Percentiles rank a stretch among this genome's conserved stretches.
Conservation (phyloP, 306 rosid genomes). For the Lotus japonicus region DNA sequence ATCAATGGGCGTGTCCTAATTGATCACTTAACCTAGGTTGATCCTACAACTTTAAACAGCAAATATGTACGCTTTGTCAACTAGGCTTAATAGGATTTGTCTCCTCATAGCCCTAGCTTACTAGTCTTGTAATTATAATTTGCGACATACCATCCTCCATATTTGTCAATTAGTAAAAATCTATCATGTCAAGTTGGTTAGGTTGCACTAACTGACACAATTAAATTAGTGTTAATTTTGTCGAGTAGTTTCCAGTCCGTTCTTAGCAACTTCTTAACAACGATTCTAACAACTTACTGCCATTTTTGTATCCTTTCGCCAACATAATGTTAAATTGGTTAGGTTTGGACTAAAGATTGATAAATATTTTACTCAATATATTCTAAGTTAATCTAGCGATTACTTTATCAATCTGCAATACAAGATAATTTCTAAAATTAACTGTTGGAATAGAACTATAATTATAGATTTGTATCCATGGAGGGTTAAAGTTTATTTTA, state of each 20-base stretch:
- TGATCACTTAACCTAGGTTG: slow-evolving; percentile 19
- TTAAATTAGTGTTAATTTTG: slow-evolving; percentile 12
- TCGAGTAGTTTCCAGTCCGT: not conserved
- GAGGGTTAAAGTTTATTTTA: no score
- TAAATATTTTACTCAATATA: not conserved
- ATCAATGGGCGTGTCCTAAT: slow-evolving; percentile 14
- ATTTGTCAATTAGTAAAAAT: not conserved
- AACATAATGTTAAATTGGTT: slow-evolving; percentile 10
- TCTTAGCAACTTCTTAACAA: slow-evolving; percentile 22
- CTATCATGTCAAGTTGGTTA: not conserved
- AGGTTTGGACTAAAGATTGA: slow-evolving; percentile 16
- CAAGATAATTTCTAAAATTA: no score
- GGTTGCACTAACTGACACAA: slow-evolving; percentile 5
- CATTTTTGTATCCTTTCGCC: slow-evolving; percentile 12
- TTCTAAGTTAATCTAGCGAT: not conserved
- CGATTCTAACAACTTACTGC: not conserved
- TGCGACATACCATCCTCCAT: not conserved
- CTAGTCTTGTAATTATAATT: slow-evolving; percentile 7
- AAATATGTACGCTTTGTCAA: not conserved
- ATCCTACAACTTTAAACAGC: no score
- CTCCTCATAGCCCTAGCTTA: not conserved
- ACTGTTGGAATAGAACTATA: no score
- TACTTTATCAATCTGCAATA: not conserved
- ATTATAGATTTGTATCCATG: no score
- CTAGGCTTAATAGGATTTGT: slow-evolving; percentile 23